Evolutionary conservation across 1,284 basidiomycete genomes (phyloP).

Genomic region (Puccinia polysora): DNA sequence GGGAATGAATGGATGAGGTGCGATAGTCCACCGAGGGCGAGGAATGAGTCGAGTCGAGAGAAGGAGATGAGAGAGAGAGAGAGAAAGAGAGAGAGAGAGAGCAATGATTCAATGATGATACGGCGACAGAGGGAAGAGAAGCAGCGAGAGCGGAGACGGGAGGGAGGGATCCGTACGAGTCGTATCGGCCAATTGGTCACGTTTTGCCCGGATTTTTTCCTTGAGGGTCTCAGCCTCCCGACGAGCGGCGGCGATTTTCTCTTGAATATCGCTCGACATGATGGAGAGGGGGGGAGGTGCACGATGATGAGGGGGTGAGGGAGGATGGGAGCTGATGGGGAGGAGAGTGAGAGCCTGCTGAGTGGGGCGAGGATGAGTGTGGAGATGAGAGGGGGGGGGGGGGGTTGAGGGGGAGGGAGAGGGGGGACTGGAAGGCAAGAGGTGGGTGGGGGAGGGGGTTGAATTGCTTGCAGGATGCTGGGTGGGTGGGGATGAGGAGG

Average conservation of each 20-base stretch:
- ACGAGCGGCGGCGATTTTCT: constrained; percentile 80
- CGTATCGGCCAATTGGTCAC: constrained; percentile 91
- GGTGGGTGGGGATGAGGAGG: not conserved
- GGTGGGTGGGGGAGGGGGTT: not conserved
- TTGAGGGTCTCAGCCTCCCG: constrained; percentile 93
- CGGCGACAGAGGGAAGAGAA: no score
- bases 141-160: no score
- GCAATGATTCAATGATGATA: no score
- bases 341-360: no score
- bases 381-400: no score
- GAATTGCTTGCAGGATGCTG: not conserved
- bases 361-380: not conserved
- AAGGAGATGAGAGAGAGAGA: no score
- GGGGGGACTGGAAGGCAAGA: not conserved
- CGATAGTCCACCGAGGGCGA: no score
- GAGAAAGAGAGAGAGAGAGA: no score
- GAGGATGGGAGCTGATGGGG: no score
- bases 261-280: constrained; percentile 52
- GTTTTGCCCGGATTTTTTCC: constrained; percentile 91
- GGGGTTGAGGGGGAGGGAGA: not conserved
- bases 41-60: no score
- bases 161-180: no score
- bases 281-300: not conserved
- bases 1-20: no score
- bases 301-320: not conserved